A percentile compares a stretch with the other conserved stretches of the same genome.
These are phyloP conservation scores for Penicillium daleae DNA, from an alignment of 495 filamentous ascomycete genomes.

Conservation along the genomic window DNA sequence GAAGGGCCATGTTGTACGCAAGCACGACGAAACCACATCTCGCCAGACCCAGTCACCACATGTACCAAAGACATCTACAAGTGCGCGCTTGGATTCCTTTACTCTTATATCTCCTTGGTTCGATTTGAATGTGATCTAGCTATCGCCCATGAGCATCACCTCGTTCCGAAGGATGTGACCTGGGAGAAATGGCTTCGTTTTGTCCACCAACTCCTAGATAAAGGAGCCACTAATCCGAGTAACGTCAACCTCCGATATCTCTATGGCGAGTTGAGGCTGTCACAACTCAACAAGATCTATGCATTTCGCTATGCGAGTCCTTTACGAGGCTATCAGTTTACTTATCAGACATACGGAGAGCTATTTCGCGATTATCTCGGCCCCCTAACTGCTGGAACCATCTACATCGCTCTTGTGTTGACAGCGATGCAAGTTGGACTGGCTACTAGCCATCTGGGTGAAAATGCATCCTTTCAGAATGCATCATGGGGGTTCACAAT, in stretches of 20 bases:
- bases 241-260: slow-evolving; percentile 45
- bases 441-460: slow-evolving; percentile 41
- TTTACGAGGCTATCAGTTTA: slow-evolving; percentile 14
- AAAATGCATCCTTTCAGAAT: slow-evolving; percentile 45
- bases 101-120: slow-evolving; percentile 49
- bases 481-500: slow-evolving; percentile 58
- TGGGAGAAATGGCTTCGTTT: slow-evolving; percentile 29
- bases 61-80: slow-evolving; percentile 1
- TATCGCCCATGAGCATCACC: slow-evolving; percentile 36
- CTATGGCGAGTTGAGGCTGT: slow-evolving; percentile 51
- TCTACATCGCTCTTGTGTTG: slow-evolving; percentile 58
- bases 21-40: background rate
- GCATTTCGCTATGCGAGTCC: background rate
- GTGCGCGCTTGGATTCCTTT: slow-evolving; percentile 46
- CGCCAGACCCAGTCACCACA: background rate
- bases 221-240: background rate
- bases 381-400: slow-evolving; percentile 45
- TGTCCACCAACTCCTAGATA: slow-evolving; percentile 18
- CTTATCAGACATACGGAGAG: slow-evolving; percentile 18
- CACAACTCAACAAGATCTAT: slow-evolving; percentile 23
- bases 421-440: slow-evolving; percentile 64
- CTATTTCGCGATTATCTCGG: slow-evolving; percentile 51
- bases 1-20: background rate
- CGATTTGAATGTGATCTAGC: slow-evolving; percentile 48
- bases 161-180: slow-evolving; percentile 39